These are phyloP conservation scores for Leptographium wingfieldii DNA, from an alignment of 2,329 filamentous ascomycete genomes.

Conservation along the genomic window DNA sequence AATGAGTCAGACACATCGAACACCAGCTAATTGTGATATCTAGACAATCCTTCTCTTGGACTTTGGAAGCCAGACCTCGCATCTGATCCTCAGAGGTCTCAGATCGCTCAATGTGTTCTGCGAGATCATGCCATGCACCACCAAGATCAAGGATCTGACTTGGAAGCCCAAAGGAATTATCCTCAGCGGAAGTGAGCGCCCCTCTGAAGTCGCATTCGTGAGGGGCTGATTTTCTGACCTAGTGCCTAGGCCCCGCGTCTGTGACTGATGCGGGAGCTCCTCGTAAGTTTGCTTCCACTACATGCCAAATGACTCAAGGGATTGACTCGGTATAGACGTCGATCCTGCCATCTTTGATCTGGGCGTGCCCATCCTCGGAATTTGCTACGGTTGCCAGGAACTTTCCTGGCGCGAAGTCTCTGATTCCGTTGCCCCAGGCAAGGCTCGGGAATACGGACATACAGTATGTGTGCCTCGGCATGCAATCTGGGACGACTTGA, in stretches of 20 bases:
- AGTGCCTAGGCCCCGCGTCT: conserved; percentile 37
- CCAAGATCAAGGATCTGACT: not conserved
- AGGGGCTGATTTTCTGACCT: conserved; percentile 5
- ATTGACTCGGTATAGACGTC: conserved; percentile 34
- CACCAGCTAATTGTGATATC: not conserved
- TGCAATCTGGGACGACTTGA: not conserved
- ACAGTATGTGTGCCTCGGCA: not conserved
- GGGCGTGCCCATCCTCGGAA: conserved; percentile 22
- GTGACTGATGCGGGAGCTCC: conserved; percentile 70
- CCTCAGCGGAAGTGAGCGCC: conserved; percentile 45
- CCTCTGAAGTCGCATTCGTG: not conserved
- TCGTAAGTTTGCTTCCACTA: conserved; percentile 19
- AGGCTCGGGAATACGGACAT: not conserved
- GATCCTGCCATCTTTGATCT: conserved; percentile 69
- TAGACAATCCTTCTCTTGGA: conserved; percentile 61
- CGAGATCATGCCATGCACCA: conserved; percentile 56
- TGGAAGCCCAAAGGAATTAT: conserved; percentile 71
- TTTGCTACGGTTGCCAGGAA: conserved; percentile 10
- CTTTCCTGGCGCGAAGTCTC: conserved; percentile 4
- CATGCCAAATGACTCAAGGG: not conserved
- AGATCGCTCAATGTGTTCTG: conserved; percentile 61
- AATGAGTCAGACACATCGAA: not conserved
- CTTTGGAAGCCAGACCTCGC: conserved; percentile 59
- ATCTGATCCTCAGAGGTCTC: conserved; percentile 63
- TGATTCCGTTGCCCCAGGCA: not conserved